Evolutionary conservation across 805 yeast species (phyloP).

Genomic region (Middelhovenomyces tepae): DNA sequence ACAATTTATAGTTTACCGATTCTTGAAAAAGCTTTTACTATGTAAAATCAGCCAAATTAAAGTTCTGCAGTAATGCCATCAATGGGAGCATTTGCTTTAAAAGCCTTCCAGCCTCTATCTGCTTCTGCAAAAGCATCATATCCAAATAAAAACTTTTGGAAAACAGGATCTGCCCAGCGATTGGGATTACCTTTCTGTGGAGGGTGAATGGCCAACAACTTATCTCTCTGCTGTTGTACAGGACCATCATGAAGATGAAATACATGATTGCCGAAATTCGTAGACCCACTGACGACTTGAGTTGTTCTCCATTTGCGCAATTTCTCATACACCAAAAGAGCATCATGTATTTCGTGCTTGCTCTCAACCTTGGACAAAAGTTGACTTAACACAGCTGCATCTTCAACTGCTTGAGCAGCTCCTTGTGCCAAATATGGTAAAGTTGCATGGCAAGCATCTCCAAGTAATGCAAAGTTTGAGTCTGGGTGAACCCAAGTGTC

Average conservation of each 20-base stretch:
- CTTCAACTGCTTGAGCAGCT: constrained; percentile 27
- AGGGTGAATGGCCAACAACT: constrained; percentile 2
- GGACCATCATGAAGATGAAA: constrained; percentile 8
- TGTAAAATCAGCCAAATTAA: too few relatives aligned
- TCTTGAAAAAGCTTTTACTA: too few relatives aligned
- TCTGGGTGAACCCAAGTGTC: constrained; percentile 23
- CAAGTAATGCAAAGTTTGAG: constrained; percentile 26
- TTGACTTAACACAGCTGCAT: constrained; percentile 9
- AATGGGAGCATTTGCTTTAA: too few relatives aligned
- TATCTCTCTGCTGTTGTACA: constrained; percentile 7
- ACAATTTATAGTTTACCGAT: too few relatives aligned
- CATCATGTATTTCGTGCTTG: constrained; percentile 2
- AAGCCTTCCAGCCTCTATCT: too few relatives aligned
- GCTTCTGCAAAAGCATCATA: constrained; percentile 7
- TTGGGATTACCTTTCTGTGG: constrained; percentile 4
- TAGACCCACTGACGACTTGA: constrained; percentile 2
- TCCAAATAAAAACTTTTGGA: constrained; percentile 2
- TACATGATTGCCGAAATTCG: constrained; percentile 6
- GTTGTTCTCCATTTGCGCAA: constrained; percentile 8
- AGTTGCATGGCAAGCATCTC: constrained; percentile 32
- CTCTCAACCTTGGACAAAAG: constrained; percentile 1
- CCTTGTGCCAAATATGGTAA: constrained; percentile 28
- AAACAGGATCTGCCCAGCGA: constrained; percentile 4
- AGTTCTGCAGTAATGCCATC: too few relatives aligned
- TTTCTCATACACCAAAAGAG: constrained; percentile 4